Evolutionary conservation across 306 rosid genomes (phyloP), one percentile per base, ranked within the genome.

Genomic region (Fagus crenata): DNA sequence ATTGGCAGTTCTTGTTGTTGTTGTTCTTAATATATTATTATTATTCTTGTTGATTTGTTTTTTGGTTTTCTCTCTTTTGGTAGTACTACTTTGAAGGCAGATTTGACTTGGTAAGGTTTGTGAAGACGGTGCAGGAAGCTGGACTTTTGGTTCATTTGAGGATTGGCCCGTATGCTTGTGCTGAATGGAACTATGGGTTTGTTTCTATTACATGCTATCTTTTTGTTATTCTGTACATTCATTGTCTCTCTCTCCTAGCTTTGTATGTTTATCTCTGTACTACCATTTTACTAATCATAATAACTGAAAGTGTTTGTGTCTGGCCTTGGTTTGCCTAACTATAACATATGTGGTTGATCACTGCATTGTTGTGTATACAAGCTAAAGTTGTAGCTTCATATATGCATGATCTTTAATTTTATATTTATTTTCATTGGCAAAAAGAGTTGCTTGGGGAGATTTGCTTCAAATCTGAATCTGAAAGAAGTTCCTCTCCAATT

Each of bases 51-150:
- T 17, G 22, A 0, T 75, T 7, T 41, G 0, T 39, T 32, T 33
- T 12, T 46, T 33, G n/a, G n/a, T n/a, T n/a, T 60, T 7, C 61
- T 37, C 39, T 8, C 0, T 4, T 56, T 14, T 55, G 51, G 5
- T 55, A 81, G 80, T 81, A 75, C 53, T 59, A 81, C 70, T 81
- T 81, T 69, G 84, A 68, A 55, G 84, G 73, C 61, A 81, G 84
- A 56, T 68, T 68, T 51, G 80, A 81, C 63, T 67, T 81, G 71
- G 80, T 75, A 37, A 53, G 18, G 22, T 81, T 81, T 73, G 71
- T 81, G 55, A 81, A 81, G 76, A 69, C 75, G 11, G 84, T 81
- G 36, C 67, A 59, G 51, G 79, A 37, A n/a, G 69, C 80, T 15
- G 84, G 84, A 18, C 84, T 60, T 75, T 40, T 68, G 18, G 80